Evolutionary conservation across 345 rosid species (phyloP), one percentile per base, ranked within the genome.

Genomic region (Syzygium grande): DNA sequence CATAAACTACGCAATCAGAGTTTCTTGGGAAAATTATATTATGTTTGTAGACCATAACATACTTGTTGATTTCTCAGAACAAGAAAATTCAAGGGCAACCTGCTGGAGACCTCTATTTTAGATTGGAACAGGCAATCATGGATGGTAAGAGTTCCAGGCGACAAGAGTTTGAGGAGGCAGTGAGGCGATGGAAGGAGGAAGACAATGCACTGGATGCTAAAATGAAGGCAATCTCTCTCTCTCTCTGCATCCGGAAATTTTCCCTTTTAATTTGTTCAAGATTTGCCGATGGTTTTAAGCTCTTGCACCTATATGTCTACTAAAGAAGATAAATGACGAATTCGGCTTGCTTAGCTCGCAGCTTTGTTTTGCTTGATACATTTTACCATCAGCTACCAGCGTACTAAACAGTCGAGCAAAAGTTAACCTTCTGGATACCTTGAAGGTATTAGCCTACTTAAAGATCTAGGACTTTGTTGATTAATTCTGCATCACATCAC

Each of bases 121-220:
- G 89, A 90, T 86, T 93, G 80, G 94, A 94, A 73, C 90, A 90
- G 91, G 88, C 91, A 38, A 84, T 88, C 87, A 53, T 87, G 84
- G 95, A 89, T 87, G 89, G 92, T 41, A 85, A 89, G 88, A 92
- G 91, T 88, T 92, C 90, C 65, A 92, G 92, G 87, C 85, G 84
- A 88, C 88, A 91, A 34, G 90, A 90, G 29, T 92, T 90, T 88
- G 93, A 93, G 68, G 94, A 94, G 86, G 86, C 88, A 84, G 85
- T 84, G 83, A 93, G 90, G 88, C 91, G 90, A 89, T 89, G 92
- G 96, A 94, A 93, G 89, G 96, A 93, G 86, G 96, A 96, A 91
- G 94, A 94, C 61, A 88, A 91, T 92, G 93, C 94, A 52, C 89
- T 90, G 87, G 96, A 96, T 89, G 97, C 96, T 88, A 92, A 92